phyloP scores from a whole-genome alignment of 1,284 basidiomycete genomes.

The Trametes versicolor region DNA sequence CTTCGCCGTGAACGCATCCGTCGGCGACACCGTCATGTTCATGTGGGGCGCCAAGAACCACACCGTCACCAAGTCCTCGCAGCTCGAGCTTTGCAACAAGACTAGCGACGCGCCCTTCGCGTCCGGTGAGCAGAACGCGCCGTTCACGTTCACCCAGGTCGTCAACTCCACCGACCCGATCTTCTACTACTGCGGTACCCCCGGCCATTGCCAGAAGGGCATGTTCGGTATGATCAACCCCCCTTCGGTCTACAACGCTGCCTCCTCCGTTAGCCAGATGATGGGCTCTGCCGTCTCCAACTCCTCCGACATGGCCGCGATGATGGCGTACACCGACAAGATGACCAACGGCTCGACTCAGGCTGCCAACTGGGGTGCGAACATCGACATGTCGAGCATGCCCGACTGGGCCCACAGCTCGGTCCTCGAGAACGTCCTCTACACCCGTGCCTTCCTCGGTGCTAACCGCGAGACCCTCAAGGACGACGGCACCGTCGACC shows the following conservation, averaged over 20 bases:
- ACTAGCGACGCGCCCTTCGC: conserved; percentile 65
- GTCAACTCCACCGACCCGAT: conserved; percentile 76
- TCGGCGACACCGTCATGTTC: conserved; percentile 79
- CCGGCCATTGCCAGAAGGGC: conserved; percentile 74
- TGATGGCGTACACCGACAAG: conserved; percentile 59
- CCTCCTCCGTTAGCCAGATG: conserved; percentile 59
- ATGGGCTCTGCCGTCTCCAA: conserved; percentile 58
- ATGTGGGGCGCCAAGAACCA: conserved; percentile 79
- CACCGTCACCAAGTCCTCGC: conserved; percentile 80
- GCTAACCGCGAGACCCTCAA: conserved; percentile 66
- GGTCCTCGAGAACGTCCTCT: conserved; percentile 49
- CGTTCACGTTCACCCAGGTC: conserved; percentile 72
- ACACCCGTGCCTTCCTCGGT: conserved; percentile 67
- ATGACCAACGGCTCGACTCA: conserved; percentile 56
- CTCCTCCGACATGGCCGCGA: conserved; percentile 64
- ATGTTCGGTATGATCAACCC: conserved; percentile 88
- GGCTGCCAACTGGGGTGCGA: conserved; percentile 69
- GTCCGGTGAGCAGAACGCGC: conserved; percentile 69
- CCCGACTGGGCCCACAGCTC: conserved; percentile 61
- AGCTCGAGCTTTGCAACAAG: conserved; percentile 76
- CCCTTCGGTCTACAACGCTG: conserved; percentile 53
- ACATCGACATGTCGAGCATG: conserved; percentile 64
- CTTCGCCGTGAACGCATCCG: conserved; percentile 75
- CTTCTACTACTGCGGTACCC: conserved; percentile 78
- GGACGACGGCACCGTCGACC: conserved; percentile 61